Evolutionary conservation across 768 basidiomycete genomes (phyloP), one percentile per base, ranked within the genome.

Genomic region (Mycena latifolia): DNA sequence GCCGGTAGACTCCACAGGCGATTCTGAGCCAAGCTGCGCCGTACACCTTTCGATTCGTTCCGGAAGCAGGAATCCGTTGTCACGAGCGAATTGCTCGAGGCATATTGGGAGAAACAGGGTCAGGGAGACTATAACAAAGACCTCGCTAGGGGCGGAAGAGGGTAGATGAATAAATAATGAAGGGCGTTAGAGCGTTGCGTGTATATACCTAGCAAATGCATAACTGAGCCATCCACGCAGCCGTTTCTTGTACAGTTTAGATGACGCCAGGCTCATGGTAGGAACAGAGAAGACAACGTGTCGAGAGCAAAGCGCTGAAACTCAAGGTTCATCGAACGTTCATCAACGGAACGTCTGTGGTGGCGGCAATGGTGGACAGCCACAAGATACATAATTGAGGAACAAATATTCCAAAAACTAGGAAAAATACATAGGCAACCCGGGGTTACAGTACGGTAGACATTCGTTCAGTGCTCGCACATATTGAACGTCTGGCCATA

Each of bases 81-180:
- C 94, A 65, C 94, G 79, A 2, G 95, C 95, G 69, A 96, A 94
- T 77, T 96, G 95, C 76, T 93, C 92, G 10, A 94, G 80, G 74
- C 90, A 92, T 70, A 95, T 92, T 3, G 94, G 93, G 2, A 95
- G 83, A 73, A 95, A 94, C 25, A 94, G 82, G 0, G 92, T 92
- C 75, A 95, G 78, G 0, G 90, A 92, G 18, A 93, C 92, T 52
- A 93, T 87, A 20, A 91, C 92, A 72, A 95, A 94, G 9, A 92
- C 91, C 75, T 93, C 91, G 76, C 91, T 92, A 35, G 33, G 14
- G 6, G 33, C 33, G 6, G 33, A 35, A n/a, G n/a, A n/a, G n/a
- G n/a, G n/a, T n/a, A n/a, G n/a, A 35, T 35, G 33, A 35, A 14
- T 14, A 6, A 35, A 35, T 35, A 35, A 35, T 6, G 8, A 35